phyloP scores from a whole-genome alignment of 352 stramenopile species.

The Globisporangium spinosum region DNA sequence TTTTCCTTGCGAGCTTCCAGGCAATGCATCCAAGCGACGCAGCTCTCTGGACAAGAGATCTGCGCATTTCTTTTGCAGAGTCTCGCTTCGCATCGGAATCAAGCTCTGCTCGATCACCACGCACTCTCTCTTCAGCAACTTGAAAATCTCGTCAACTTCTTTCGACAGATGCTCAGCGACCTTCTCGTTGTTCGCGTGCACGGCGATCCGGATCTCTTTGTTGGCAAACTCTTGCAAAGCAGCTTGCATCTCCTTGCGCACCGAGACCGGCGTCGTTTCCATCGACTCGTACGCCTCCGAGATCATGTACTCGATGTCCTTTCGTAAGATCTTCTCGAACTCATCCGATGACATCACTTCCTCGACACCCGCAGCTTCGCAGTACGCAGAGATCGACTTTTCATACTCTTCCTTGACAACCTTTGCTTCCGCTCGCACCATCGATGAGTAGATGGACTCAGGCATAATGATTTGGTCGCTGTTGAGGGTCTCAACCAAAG shows the following conservation, averaged over 20 bases:
- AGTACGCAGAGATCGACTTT: conserved; percentile 57
- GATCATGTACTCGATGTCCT: conserved; percentile 58
- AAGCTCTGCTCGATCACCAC: conserved; percentile 48
- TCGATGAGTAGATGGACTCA: conserved; percentile 86
- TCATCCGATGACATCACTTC: conserved; percentile 52
- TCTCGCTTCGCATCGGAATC: conserved; percentile 54
- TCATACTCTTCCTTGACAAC: conserved; percentile 56
- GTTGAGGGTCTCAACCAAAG: conserved; percentile 76
- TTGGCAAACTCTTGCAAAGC: conserved; percentile 45
- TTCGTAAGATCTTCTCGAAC: conserved; percentile 53
- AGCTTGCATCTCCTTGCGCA: conserved; percentile 62
- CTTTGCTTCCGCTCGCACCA: conserved; percentile 75
- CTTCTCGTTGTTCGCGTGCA: conserved; percentile 71
- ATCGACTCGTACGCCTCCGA: conserved; percentile 50
- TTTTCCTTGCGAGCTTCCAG: conserved; percentile 41
- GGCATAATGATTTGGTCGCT: conserved; percentile 87
- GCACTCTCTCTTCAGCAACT: conserved; percentile 53
- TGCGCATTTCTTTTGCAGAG: conserved; percentile 49
- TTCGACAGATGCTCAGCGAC: conserved; percentile 46
- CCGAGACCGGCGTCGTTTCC: conserved; percentile 34
- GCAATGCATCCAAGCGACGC: conserved; percentile 45
- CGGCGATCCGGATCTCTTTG: conserved; percentile 68
- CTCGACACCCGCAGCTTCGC: conserved; percentile 58
- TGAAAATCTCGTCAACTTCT: conserved; percentile 51
- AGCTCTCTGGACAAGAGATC: conserved; percentile 45